Percentiles rank a stretch among this genome's conserved stretches.
phyloP scores from a whole-genome alignment of 306 rosid species.

The Begonia loranthoides region DNA sequence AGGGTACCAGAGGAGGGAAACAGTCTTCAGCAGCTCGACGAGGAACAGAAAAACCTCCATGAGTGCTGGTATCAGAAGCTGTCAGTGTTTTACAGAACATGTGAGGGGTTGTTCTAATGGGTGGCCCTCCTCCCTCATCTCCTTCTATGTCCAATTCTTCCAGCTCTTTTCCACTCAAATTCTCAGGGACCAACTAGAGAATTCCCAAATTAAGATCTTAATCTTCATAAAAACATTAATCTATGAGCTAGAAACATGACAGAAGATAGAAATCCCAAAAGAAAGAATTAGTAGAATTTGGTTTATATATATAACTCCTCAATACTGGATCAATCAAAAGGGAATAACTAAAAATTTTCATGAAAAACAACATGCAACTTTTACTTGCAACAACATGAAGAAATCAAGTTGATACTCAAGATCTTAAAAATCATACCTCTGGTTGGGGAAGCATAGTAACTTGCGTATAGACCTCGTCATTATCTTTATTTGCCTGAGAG shows the following conservation, averaged over 20 bases:
- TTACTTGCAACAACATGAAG: neutral
- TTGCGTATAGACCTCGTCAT: slow-evolving; percentile 90
- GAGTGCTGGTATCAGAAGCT: slow-evolving; percentile 95
- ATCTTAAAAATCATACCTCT: slow-evolving; percentile 39
- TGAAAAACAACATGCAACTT: neutral
- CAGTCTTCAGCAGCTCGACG: slow-evolving; percentile 98
- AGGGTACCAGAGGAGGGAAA: slow-evolving; percentile 78
- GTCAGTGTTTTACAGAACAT: slow-evolving; percentile 98
- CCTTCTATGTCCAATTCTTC: slow-evolving; percentile 51
- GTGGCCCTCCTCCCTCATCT: slow-evolving; percentile 54
- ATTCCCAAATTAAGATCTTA: slow-evolving; percentile 11
- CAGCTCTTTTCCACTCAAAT: slow-evolving; percentile 44
- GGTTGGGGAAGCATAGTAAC: slow-evolving; percentile 72
- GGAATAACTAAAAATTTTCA: slow-evolving; percentile 4
- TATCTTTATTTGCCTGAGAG: slow-evolving; percentile 82
- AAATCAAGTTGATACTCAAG: neutral
- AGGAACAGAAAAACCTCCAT: slow-evolving; percentile 96
- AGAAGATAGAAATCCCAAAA: slow-evolving; percentile 10
- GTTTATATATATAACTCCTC: no score
- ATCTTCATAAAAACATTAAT: slow-evolving; percentile 5
- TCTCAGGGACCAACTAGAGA: slow-evolving; percentile 44
- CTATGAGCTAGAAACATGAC: slow-evolving; percentile 3
- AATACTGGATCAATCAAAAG: no score
- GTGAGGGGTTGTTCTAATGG: slow-evolving; percentile 80
- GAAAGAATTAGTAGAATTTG: slow-evolving; percentile 9